These are phyloP conservation scores for Orychophragmus violaceus DNA, from an alignment of 345 rosid species.

Conservation along the genomic window DNA sequence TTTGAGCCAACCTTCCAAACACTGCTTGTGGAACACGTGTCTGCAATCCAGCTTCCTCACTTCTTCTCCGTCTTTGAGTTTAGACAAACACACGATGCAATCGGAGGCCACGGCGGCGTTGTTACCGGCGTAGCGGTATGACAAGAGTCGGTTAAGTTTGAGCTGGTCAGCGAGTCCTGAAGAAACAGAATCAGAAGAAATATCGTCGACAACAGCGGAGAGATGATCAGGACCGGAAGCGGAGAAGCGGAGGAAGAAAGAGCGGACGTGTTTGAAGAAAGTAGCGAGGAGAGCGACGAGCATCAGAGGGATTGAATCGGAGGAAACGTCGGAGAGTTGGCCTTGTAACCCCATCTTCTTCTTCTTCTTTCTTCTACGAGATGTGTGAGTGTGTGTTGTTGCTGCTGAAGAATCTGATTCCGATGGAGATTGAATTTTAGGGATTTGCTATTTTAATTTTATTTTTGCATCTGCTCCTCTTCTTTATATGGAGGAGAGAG, in stretches of 20 bases:
- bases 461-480: background rate
- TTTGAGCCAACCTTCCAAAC: slow-evolving; percentile 78
- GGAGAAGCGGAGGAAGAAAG: slow-evolving; percentile 34
- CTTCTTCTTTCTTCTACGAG: background rate
- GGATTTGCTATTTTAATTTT: background rate
- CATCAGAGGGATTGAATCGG: slow-evolving; percentile 66
- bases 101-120: slow-evolving; percentile 25
- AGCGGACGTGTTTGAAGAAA: slow-evolving; percentile 41
- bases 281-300: slow-evolving; percentile 55
- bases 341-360: slow-evolving; percentile 60
- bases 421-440: background rate
- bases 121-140: slow-evolving; percentile 33
- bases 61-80: slow-evolving; percentile 56
- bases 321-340: slow-evolving; percentile 58
- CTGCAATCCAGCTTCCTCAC: slow-evolving; percentile 73
- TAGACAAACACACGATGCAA: slow-evolving; percentile 62
- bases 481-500: slow-evolving; percentile 14
- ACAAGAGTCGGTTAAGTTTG: slow-evolving; percentile 43
- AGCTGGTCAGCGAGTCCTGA: slow-evolving; percentile 69
- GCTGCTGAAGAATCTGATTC: background rate
- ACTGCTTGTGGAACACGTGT: slow-evolving; percentile 72
- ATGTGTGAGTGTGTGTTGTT: background rate
- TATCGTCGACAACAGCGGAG: background rate
- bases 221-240: slow-evolving; percentile 11
- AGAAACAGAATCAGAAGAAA: slow-evolving; percentile 30